These are phyloP conservation scores for rapeseed (Brassica napus) DNA, from an alignment of 345 rosid genomes.

Conservation along the genomic window DNA sequence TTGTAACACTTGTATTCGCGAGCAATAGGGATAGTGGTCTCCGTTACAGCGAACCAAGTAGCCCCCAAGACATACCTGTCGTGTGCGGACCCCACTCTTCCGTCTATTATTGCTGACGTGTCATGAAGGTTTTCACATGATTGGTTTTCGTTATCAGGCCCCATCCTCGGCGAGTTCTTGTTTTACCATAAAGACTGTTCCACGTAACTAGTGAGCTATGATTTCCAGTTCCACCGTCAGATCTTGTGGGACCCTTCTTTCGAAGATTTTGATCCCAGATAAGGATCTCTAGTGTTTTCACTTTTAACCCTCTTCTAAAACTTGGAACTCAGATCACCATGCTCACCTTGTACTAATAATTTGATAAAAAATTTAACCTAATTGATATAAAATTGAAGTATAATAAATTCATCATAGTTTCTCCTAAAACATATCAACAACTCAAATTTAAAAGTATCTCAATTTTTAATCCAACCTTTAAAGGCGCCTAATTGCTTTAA, in stretches of 20 bases:
- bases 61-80: conserved; percentile 27
- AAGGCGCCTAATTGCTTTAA: too few species aligned
- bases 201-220: conserved; percentile 16
- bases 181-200: not conserved
- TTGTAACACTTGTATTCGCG: too few species aligned
- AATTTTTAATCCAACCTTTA: too few species aligned
- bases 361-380: too few species aligned
- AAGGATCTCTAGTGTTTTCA: too few species aligned
- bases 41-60: conserved; percentile 37
- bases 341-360: too few species aligned
- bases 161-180: conserved; percentile 38
- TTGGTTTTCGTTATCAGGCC: conserved; percentile 51
- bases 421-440: too few species aligned
- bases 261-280: not conserved
- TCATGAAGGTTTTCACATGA: conserved; percentile 49
- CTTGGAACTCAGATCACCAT: too few species aligned
- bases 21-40: conserved; percentile 4
- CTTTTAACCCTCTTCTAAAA: too few species aligned
- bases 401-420: too few species aligned
- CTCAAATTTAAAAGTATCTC: too few species aligned
- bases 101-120: conserved; percentile 50
- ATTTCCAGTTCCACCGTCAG: conserved; percentile 43
- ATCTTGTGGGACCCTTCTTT: conserved; percentile 27
- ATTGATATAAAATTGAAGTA: too few species aligned
- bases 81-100: conserved; percentile 24